Base-by-base conservation (phyloP, 1,284 basidiomycete genomes). In the Leccinum pseudoinsigne region DNA sequence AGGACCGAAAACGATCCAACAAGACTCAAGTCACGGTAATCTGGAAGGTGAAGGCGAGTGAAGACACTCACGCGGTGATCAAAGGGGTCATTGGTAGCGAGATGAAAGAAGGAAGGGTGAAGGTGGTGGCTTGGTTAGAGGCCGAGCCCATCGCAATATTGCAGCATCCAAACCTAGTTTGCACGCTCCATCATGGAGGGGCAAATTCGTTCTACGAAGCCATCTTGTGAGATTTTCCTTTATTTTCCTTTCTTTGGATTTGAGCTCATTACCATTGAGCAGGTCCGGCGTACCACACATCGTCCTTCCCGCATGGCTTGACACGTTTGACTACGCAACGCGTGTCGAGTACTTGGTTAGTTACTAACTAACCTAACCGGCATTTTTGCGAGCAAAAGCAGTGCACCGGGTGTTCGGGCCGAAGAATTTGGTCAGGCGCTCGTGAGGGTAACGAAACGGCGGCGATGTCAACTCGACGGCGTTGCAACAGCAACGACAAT, bases 121-220 rank as follows among this genome's bases (percentile, higher is more conserved):
- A 55, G 31, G 26, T 34, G 10, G 31, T 36, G 4, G 16, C 28
- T 21, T 67, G 64, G 65, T n/a, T 67, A 10, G 58, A 68, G 0
- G 56, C 47, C 10, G 64, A 67, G 5, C 59, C 65, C 0, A 23
- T 62, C 23, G 51, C 67, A 4, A 59, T 64, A 56, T 54, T 69
- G 7, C 65, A 68, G 23, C 65, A 62, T 58, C 55, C 59, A 0
- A 64, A 64, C 21, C 18, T 67, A 28, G 45, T 64, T 23, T 69
- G 65, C 38, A 62, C 54, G 5, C 60, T 66, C 4, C 66, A 64
- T 18, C 64, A 66, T 16, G 68, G 66, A 18, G 64, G 68, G 3
- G 61, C 59, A 2, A 68, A 69, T 55, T 69, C 66, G 2, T 68
- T 61, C 47, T 66, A 47, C 4, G 67, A 68, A 5, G 59, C 57